Evolutionary conservation across 306 rosid species (phyloP).

Genomic region (Fragaria iinumae): DNA sequence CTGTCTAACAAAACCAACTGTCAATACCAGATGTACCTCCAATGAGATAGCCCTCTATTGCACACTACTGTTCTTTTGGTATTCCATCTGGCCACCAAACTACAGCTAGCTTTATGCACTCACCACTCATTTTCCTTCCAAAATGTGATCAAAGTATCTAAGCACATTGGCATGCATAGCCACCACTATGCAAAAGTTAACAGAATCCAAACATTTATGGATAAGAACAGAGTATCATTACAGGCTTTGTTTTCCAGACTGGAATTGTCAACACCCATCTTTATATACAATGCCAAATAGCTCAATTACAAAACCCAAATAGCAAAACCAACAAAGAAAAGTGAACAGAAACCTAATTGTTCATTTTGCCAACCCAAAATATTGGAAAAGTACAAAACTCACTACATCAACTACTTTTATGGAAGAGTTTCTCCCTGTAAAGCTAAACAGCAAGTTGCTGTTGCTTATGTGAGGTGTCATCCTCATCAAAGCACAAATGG

Average conservation of each 20-base stretch:
- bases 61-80: constrained; percentile 14
- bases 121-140: constrained; percentile 13
- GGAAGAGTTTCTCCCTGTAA: constrained; percentile 1
- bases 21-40: background rate
- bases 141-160: constrained; percentile 5
- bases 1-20: constrained; percentile 28
- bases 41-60: constrained; percentile 9
- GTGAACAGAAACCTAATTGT: constrained; percentile 12
- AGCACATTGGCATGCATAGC: constrained; percentile 13
- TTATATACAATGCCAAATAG: constrained; percentile 27
- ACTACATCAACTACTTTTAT: constrained; percentile 33
- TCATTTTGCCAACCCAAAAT: constrained; percentile 26
- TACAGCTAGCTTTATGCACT: background rate
- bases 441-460: constrained; percentile 75
- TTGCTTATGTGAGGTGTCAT: constrained; percentile 66
- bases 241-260: constrained; percentile 35
- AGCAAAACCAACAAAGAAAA: background rate
- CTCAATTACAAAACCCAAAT: constrained; percentile 11
- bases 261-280: constrained; percentile 43
- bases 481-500: constrained; percentile 69
- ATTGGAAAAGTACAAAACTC: constrained; percentile 22
- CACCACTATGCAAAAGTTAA: background rate
- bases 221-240: constrained; percentile 21
- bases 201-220: constrained; percentile 14
- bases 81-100: constrained; percentile 21